Evolutionary conservation across 2,329 filamentous ascomycete genomes (phyloP).

Genomic region (Cercospora berteroae): DNA sequence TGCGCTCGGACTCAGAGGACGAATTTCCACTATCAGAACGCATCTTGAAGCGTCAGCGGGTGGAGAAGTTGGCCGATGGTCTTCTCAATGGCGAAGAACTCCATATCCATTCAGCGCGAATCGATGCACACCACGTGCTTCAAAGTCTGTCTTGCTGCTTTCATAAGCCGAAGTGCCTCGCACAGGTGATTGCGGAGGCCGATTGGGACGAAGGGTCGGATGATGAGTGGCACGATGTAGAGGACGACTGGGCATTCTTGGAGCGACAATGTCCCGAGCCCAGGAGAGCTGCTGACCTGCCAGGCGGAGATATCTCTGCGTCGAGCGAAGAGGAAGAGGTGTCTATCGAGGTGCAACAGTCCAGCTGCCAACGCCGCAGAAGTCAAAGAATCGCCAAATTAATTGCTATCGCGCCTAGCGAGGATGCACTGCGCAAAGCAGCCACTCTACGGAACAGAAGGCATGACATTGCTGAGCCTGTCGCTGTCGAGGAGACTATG

Average conservation of each 20-base stretch:
- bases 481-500: constrained; percentile 5
- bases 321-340: constrained; percentile 10
- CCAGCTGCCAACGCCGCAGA: constrained; percentile 22
- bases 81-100: constrained; percentile 59
- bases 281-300: neutral
- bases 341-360: constrained; percentile 18
- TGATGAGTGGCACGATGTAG: constrained; percentile 14
- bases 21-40: constrained; percentile 53
- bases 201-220: constrained; percentile 1
- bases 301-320: neutral
- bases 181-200: neutral
- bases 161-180: constrained; percentile 40
- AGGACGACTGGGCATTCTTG: constrained; percentile 23
- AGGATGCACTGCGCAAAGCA: constrained; percentile 23
- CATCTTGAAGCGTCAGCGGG: constrained; percentile 53
- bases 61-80: constrained; percentile 58
- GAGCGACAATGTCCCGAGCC: neutral
- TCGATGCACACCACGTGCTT: constrained; percentile 27
- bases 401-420: constrained; percentile 21
- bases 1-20: constrained; percentile 59
- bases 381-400: constrained; percentile 13
- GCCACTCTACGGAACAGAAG: constrained; percentile 20
- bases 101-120: constrained; percentile 57
- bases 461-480: neutral
- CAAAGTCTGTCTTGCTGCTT: constrained; percentile 15